Base-by-base conservation (phyloP, 2,329 filamentous ascomycete genomes). In the Penicillium sp. region DNA sequence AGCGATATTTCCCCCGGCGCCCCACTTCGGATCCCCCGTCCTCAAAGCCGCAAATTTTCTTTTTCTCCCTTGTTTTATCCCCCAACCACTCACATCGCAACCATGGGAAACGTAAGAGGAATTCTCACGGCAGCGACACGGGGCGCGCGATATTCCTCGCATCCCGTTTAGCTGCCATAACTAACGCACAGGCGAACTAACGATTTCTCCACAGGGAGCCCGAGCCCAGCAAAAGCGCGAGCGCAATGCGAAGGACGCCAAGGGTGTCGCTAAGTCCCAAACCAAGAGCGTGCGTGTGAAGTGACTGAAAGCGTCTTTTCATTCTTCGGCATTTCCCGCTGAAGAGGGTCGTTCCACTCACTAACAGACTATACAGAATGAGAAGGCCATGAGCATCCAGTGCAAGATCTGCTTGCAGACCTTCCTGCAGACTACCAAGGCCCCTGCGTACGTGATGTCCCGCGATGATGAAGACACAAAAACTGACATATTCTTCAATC, bases 331-430 rank as follows among this genome's bases (percentile, higher is more conserved):
- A 2, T 23, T n/a, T n/a, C 11, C 16, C n/a, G n/a, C 24, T 29
- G 5, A n/a, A 29, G 40, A 13, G n/a, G 2, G 8, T 29, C 10
- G 24, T 6, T 31, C 13, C 16, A 14, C 19, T 53, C 36, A 21
- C 56, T 61, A 18, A 52, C 50, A 33, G 33, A 23, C n/a, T 31
- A 21, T 55, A 48, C 62, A 90, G 87, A 92, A 92, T 78, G 80
- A 83, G 65, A 80, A 87, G 64, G 89, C 89, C 55, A 89, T 86
- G 79, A 87, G 83, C 69, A 90, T 92, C 74, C 87, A 90, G 75
- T 92, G 89, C 82, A 77, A 83, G 63, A 80, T 86, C 67, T 92
- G 89, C 87, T 89, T 87, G 76, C 83, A 87, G 65, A 89, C 88
- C 26, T 92, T 92, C 78, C 82, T 92, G 64, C 87, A 88, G 79